Conservation (phyloP, 1,139 yeast species). For the Candida freyschussii region DNA sequence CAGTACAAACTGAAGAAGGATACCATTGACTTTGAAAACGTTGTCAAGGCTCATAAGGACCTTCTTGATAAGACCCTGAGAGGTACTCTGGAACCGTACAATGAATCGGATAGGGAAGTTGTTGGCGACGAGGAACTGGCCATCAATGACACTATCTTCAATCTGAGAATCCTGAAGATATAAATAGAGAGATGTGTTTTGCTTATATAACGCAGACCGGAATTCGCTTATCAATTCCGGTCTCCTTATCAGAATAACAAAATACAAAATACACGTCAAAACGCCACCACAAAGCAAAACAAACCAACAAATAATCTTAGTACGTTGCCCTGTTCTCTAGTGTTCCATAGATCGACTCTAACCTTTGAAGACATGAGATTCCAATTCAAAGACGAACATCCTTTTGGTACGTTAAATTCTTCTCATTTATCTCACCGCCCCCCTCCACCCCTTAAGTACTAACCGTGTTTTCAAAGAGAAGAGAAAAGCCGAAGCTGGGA, state of each 20-base stretch:
- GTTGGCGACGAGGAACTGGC: constrained; percentile 88
- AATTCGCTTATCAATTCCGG: not conserved
- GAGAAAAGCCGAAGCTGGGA: constrained; percentile 92
- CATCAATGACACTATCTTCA: constrained; percentile 80
- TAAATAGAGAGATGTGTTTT: too few relatives aligned
- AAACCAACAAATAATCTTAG: too few relatives aligned
- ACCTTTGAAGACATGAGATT: constrained; percentile 74
- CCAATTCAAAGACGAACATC: constrained; percentile 88
- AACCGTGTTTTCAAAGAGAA: constrained; percentile 48
- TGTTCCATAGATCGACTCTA: too few relatives aligned
- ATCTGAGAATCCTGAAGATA: constrained; percentile 70
- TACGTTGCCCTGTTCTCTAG: too few relatives aligned
- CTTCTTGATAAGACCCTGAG: constrained; percentile 76
- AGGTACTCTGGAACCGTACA: constrained; percentile 45
- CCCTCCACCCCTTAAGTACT: constrained; percentile 6
- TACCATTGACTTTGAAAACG: constrained; percentile 60
- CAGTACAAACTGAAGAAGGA: constrained; percentile 72
- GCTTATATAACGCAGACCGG: constrained; percentile 1
- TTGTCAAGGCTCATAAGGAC: constrained; percentile 60
- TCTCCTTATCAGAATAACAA: not conserved
- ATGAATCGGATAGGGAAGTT: constrained; percentile 38
- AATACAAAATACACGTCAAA: not conserved
- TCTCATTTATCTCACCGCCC: too few relatives aligned
- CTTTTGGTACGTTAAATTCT: constrained; percentile 71
- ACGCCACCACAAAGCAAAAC: constrained; percentile 3